These are phyloP conservation scores for Luffa aegyptiaca DNA, from an alignment of 306 rosid species.

Conservation along the genomic window DNA sequence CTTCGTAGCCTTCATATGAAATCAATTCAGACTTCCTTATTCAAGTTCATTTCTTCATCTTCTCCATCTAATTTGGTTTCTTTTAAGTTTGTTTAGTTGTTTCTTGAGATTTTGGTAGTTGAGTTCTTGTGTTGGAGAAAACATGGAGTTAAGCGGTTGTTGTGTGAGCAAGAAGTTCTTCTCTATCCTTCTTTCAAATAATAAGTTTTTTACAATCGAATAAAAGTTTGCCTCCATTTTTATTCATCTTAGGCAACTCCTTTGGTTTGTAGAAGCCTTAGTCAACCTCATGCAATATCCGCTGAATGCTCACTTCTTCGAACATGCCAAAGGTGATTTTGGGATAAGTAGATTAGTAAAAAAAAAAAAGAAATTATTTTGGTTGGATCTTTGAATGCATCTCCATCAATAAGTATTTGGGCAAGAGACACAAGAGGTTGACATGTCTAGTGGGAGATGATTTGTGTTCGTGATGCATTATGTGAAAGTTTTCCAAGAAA, in stretches of 20 bases:
- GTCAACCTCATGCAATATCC: neutral
- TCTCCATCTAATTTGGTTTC: no score
- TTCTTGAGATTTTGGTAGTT: no score
- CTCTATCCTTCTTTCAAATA: neutral
- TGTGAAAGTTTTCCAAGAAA: no score
- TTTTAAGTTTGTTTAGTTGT: no score
- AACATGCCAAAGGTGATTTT: neutral
- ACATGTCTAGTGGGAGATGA: no score
- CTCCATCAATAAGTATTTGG: neutral
- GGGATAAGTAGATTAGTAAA: neutral
- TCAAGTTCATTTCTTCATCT: no score
- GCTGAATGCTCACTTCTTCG: neutral
- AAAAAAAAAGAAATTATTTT: neutral
- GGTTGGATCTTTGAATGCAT: neutral
- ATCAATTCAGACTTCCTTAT: no score
- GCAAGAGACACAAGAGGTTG: neutral
- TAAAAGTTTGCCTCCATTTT: neutral
- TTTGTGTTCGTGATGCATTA: no score
- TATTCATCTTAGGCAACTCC: neutral
- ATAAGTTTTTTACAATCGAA: neutral
- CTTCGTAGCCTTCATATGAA: no score
- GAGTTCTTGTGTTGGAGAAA: no score
- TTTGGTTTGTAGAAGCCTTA: neutral
- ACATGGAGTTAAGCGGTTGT: neutral
- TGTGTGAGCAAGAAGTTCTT: neutral